Evolutionary conservation across 2,329 filamentous ascomycete genomes (phyloP).

Genomic region (Colletotrichum aenigma): DNA sequence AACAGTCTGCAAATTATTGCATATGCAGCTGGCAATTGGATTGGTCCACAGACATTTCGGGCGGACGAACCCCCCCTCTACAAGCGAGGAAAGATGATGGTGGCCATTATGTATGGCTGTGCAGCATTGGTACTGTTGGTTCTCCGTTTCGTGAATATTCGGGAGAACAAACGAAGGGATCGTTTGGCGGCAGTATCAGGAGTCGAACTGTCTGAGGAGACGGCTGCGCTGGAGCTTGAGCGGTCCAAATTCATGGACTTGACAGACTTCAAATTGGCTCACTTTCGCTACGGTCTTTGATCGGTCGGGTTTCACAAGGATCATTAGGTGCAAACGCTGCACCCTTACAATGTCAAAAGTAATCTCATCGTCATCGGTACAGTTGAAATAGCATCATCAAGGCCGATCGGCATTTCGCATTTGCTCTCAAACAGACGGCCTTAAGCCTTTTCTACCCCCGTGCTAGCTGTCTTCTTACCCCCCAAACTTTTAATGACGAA

Average conservation of each 20-base stretch:
- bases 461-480: not conserved
- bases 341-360: accelerated
- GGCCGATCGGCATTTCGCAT: not conserved
- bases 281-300: constrained; percentile 27
- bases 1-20: constrained; percentile 25
- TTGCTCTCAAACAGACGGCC: not conserved
- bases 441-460: not conserved
- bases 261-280: constrained; percentile 26
- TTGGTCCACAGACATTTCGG: constrained; percentile 28
- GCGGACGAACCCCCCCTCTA: constrained; percentile 25
- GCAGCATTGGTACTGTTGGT: constrained; percentile 16
- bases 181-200: constrained; percentile 20
- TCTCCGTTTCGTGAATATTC: constrained; percentile 25
- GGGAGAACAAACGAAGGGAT: constrained; percentile 28
- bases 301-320: not conserved
- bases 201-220: constrained; percentile 9
- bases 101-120: constrained; percentile 25
- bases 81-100: constrained; percentile 26
- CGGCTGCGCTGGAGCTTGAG: not conserved
- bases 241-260: constrained; percentile 26
- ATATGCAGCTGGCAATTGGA: constrained; percentile 24
- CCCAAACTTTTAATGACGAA: not conserved
- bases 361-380: not conserved
- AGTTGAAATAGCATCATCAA: not conserved
- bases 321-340: not conserved